Evolutionary conservation across 176 grass and related monocot species (phyloP), one percentile per base, ranked within the genome.

Genomic region (Oropetium thomaeum): DNA sequence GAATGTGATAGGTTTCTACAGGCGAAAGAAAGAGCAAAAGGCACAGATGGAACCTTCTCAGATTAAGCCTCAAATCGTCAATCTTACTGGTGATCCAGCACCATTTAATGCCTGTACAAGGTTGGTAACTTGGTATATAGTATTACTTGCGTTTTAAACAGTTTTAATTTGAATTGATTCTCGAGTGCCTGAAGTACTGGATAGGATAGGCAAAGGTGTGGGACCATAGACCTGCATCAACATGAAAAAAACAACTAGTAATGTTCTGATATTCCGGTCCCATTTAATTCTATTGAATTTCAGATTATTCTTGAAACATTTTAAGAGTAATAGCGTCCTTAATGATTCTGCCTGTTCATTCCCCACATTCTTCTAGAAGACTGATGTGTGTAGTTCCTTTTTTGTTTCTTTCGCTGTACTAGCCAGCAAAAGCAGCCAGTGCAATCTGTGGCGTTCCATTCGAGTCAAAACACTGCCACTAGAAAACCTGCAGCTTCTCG

Each of bases 41-140:
- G 39, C 29, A 30, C 11, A 38, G 29, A 13, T 37, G 23, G 71
- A 65, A 10, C 5, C 60, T 38, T 38, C 52, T 53, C 37, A 23
- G 68, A 85, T 79, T 30, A 17, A 47, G 10, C 49, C 67, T 73
- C 38, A 48, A 44, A 43, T 48, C 5, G 22, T 38, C 10, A 48
- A 79, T 73, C 37, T 73, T 73, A 43, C 16, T 48, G 5, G 30
- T 5, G 32, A 78, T 43, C 1, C 25, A 47, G 22, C 2, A 19
- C 58, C 35, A 57, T 57, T 22, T 13, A 19, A 27, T 58, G 29
- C 67, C 41, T 29, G 1, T 65, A 26, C 29, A 70, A 84, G 82
- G 82, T 84, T 55, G n/a, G n/a, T n/a, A n/a, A n/a, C n/a, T n/a
- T n/a, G n/a, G 74, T 71, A 64, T 69, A 48, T 47, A 31, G 25